Evolutionary conservation across 2,329 filamentous ascomycete genomes (phyloP), one percentile per base, ranked within the genome.

Genomic region (Bretziella fagacearum): DNA sequence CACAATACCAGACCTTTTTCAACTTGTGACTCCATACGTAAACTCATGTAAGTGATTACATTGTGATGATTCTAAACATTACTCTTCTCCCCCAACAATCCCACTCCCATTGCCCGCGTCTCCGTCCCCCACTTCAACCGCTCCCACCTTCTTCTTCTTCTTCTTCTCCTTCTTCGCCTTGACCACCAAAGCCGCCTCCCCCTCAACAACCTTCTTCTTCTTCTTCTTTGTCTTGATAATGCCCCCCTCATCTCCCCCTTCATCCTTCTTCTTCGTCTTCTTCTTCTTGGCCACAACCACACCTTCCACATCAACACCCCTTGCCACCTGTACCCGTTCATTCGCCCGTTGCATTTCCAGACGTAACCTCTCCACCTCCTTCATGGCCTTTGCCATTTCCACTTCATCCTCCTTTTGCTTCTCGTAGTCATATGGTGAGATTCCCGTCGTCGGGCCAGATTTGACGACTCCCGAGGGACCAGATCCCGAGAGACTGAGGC

Each of bases 261-360:
- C 70, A 13, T 32, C 37, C 30, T 49, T 49, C 17, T 30, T 44
- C 55, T 67, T 68, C 61, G 70, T 72, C 65, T 75, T 79, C 63
- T 74, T 79, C 63, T 79, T 81, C 58, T 74, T 79, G 59, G 69
- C 72, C 3, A 85, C 73, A 2, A 81, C 69, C 0, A 71, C 74
- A 1, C 77, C 78, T 56, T 81, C 80, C 2, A 65, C 68, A 40
- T 75, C 69, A 23, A 79, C 74, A n/a, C 78, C 79, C 55, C 78
- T 73, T 18, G 78, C 77, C 17, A 79, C 73, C 54, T 82, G 73
- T 30, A 87, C 78, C 47, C 81, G 67, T 63, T 87, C 83, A 55
- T 80, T 83, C 30, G 78, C 79, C 48, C 82, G 67, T 63, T 87
- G 83, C 86, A 96, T 94, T 63, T 94, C 84, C 48, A 95, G 66